Conservation (phyloP, 208 protist species). For the Wallacemonas collosoma region DNA sequence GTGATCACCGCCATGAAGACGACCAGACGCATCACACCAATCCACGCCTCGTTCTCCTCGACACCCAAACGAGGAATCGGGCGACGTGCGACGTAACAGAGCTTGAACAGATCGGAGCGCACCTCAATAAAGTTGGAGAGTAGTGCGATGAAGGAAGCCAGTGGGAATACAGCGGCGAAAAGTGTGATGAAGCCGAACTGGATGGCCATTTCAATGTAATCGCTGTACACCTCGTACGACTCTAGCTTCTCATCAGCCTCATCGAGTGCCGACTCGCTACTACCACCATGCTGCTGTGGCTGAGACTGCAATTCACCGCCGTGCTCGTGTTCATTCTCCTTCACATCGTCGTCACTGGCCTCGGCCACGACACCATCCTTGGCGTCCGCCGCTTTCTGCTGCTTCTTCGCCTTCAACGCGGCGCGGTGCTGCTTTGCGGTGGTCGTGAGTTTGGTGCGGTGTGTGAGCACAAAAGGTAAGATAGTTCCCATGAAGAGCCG, state of each 20-base stretch:
- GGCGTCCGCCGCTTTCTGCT: slow-evolving; percentile 6
- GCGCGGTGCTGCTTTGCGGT: slow-evolving; percentile 5
- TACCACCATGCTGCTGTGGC: slow-evolving; percentile 26
- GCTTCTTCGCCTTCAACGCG: slow-evolving; percentile 9
- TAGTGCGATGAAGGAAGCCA: slow-evolving; percentile 54
- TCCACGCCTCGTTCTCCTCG: slow-evolving; percentile 43
- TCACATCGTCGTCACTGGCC: not conserved
- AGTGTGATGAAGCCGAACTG: slow-evolving; percentile 77
- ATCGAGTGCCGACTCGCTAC: slow-evolving; percentile 33
- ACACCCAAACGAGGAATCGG: slow-evolving; percentile 49
- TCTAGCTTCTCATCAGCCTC: slow-evolving; percentile 49
- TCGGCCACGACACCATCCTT: not conserved
- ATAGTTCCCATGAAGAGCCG: slow-evolving; percentile 56
- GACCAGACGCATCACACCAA: slow-evolving; percentile 47
- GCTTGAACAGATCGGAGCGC: slow-evolving; percentile 64
- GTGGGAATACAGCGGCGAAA: slow-evolving; percentile 69
- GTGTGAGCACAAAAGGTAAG: slow-evolving; percentile 56
- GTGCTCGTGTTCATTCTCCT: not conserved
- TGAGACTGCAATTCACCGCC: not conserved
- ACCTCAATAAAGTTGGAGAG: slow-evolving; percentile 77
- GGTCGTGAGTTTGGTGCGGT: slow-evolving; percentile 24
- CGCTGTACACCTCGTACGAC: slow-evolving; percentile 62
- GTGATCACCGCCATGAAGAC: slow-evolving; percentile 42
- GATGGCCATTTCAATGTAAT: slow-evolving; percentile 82
- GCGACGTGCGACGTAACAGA: slow-evolving; percentile 58